Base-by-base conservation (phyloP, 2,329 filamentous ascomycete genomes). In the Colletotrichum sp. region DNA sequence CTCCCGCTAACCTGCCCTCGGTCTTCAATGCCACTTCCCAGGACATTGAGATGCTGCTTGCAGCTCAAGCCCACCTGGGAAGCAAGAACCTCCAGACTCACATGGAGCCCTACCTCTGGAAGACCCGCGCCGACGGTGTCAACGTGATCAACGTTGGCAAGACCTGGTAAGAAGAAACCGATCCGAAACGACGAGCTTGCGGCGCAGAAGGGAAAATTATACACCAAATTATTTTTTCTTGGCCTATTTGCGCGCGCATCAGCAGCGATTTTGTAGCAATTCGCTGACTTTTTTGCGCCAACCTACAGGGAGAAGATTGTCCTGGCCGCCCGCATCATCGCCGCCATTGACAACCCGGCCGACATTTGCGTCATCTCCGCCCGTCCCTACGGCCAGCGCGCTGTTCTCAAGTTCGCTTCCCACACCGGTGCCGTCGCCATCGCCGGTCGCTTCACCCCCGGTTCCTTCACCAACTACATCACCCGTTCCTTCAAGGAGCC, bases 381-480 rank as follows among this genome's bases (percentile, higher is more conserved):
- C 87, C 97, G 97, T 93, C 97, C 97, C 88, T 99, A 99, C 90
- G 97, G 97, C 82, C 97, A 99, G 93, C 96, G 97, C 90, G 96
- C 97, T 84, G 98, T 99, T 86, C 95, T 99, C 88, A 99, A 99
- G 94, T 99, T 99, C 91, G 97, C 97, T 85, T 91, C 96, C 80
- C 97, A 99, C 94, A 99, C 97, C 82, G 97, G 97, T 87, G 96
- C 98, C 85, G 95, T 96, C 85, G 95, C 97, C 88, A 99, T 99
- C 86, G 98, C 97, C 85, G 97, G 97, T 91, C 97, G 97, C 88
- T 99, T 99, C 95, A 99, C 97, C 87, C 97, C 97, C 88, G 97
- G 97, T 95, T 98, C 96, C 90, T 99, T 99, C 94, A 99, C 97
- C 93, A 99, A 99, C 94, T 99, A 99, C 95, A 99, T 99, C 94